These are phyloP conservation scores for Solanum dulcamara DNA, from an alignment of 257 asterid genomes.

Conservation along the genomic window DNA sequence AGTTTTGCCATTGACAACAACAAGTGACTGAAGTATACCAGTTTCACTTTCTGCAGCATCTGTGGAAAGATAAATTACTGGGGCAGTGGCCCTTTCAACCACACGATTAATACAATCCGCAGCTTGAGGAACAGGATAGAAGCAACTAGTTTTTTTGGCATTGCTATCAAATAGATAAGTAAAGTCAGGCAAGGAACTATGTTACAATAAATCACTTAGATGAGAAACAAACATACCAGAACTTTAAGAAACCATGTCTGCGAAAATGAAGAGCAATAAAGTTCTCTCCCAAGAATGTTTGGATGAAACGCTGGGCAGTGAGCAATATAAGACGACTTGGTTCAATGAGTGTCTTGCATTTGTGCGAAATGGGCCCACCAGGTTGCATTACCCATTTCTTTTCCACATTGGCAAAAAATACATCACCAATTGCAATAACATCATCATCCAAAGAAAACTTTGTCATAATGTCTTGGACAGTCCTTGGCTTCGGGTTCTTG, in stretches of 20 bases:
- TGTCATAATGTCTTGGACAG: slow-evolving; percentile 45
- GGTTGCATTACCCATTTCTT: slow-evolving; percentile 89
- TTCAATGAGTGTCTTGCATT: slow-evolving; percentile 75
- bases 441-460: slow-evolving; percentile 60
- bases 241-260: slow-evolving; percentile 94
- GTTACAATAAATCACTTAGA: background rate
- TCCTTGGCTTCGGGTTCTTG: slow-evolving; percentile 59
- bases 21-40: slow-evolving; percentile 71
- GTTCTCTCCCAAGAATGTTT: slow-evolving; percentile 84
- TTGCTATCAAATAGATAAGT: slow-evolving; percentile 45
- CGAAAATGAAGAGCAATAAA: slow-evolving; percentile 90
- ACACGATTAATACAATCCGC: slow-evolving; percentile 86
- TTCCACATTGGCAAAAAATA: slow-evolving; percentile 92
- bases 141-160: slow-evolving; percentile 78
- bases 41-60: slow-evolving; percentile 98
- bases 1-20: slow-evolving; percentile 51
- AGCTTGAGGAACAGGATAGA: slow-evolving; percentile 93
- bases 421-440: slow-evolving; percentile 89
- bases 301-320: slow-evolving; percentile 92
- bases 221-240: slow-evolving; percentile 46
- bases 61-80: slow-evolving; percentile 84
- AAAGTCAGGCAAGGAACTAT: background rate
- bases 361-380: slow-evolving; percentile 86
- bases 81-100: slow-evolving; percentile 54
- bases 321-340: slow-evolving; percentile 84